A percentile compares a stretch with the other conserved stretches of the same genome.
phyloP scores from a whole-genome alignment of 306 rosid genomes.

The Trifolium repens region DNA sequence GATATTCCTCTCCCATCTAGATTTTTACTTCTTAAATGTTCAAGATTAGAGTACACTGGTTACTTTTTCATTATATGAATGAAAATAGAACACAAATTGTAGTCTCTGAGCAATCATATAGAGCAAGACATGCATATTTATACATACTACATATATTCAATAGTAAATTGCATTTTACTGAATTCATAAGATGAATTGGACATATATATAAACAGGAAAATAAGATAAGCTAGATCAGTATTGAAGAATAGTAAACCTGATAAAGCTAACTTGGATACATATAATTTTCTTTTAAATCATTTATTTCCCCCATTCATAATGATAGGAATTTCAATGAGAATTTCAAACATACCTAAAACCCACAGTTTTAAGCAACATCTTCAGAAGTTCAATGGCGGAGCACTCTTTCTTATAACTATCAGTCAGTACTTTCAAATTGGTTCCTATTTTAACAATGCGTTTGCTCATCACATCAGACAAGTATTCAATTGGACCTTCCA shows the following conservation, averaged over 20 bases:
- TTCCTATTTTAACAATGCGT: constrained; percentile 72
- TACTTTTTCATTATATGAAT: neutral
- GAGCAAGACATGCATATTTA: constrained; percentile 16
- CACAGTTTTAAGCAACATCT: constrained; percentile 84
- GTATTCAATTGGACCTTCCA: constrained; percentile 78
- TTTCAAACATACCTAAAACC: constrained; percentile 69
- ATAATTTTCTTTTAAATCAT: neutral
- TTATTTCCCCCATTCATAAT: neutral
- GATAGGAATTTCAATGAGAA: neutral
- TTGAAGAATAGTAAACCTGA: neutral
- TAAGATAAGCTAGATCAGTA: neutral
- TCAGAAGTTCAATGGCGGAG: constrained; percentile 78
- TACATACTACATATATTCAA: constrained; percentile 9
- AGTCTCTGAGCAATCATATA: neutral
- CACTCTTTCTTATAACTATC: constrained; percentile 89
- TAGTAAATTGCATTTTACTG: neutral
- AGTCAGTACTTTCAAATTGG: constrained; percentile 69
- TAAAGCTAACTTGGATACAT: neutral
- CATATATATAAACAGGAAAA: neutral
- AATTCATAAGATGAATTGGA: constrained; percentile 2
- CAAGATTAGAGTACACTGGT: constrained; percentile 5
- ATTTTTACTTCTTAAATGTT: constrained; percentile 15
- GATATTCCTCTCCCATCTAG: neutral
- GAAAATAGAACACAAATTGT: constrained; percentile 13
- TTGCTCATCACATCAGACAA: constrained; percentile 77